phyloP scores from a whole-genome alignment of 768 basidiomycete genomes.

The Cyclocybe cylindracea region DNA sequence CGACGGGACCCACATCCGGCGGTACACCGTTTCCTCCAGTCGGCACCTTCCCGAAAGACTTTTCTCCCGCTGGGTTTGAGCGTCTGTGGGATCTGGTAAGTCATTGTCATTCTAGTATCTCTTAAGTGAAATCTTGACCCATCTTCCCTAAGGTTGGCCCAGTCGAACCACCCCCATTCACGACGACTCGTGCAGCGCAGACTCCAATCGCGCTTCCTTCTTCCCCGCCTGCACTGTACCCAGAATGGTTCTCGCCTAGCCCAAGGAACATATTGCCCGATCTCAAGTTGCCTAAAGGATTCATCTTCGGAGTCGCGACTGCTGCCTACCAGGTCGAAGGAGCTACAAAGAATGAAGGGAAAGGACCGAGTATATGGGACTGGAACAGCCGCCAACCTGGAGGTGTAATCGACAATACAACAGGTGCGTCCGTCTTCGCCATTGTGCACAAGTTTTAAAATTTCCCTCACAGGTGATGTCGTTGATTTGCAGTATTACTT shows the following conservation, averaged over 20 bases:
- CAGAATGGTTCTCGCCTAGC: constrained; percentile 43
- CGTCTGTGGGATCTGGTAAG: constrained; percentile 43
- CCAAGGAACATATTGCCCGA: constrained; percentile 45
- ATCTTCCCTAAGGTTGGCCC: constrained; percentile 36
- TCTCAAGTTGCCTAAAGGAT: constrained; percentile 45
- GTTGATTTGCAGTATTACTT: constrained; percentile 52
- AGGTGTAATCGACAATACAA: constrained; percentile 43
- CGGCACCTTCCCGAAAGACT: constrained; percentile 41
- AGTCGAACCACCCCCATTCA: constrained; percentile 44
- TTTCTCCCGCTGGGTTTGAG: constrained; percentile 37
- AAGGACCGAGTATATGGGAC: constrained; percentile 51
- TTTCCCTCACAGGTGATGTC: constrained; percentile 37
- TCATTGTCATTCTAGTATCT: neutral
- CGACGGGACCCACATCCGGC: constrained; percentile 6
- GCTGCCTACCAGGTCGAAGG: constrained; percentile 58
- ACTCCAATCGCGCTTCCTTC: constrained; percentile 41
- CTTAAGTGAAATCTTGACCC: neutral
- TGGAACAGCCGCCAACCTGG: constrained; percentile 48
- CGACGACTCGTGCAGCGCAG: constrained; percentile 40
- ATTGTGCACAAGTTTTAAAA: neutral
- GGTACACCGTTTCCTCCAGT: constrained; percentile 35
- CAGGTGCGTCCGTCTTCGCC: constrained; percentile 27
- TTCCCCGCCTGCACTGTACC: constrained; percentile 45
- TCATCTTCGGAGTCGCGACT: constrained; percentile 54
- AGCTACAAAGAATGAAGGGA: constrained; percentile 49